phyloP scores from a whole-genome alignment of 495 filamentous ascomycete species.

The Aspergillus bertholletiae region DNA sequence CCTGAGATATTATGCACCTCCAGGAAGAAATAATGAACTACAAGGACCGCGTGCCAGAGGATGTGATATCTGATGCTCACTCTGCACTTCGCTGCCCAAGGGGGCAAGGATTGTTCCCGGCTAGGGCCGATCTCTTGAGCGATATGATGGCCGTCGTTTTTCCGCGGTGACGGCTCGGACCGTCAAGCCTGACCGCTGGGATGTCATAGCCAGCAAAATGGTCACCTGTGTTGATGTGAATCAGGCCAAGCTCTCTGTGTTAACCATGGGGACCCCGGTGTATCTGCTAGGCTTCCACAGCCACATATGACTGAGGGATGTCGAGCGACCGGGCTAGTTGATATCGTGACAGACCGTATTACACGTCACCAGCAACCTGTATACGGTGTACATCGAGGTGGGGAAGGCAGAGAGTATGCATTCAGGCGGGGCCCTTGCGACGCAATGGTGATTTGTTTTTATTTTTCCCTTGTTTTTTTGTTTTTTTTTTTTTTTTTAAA shows the following conservation, averaged over 20 bases:
- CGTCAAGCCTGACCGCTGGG: slow-evolving; percentile 17
- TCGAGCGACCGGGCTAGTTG: slow-evolving; percentile 21
- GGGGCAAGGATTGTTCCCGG: slow-evolving; percentile 16
- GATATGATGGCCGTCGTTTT: slow-evolving; percentile 11
- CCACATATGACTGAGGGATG: slow-evolving; percentile 16
- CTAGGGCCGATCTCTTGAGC: slow-evolving; percentile 15
- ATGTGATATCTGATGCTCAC: slow-evolving; percentile 12
- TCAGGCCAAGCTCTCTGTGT: slow-evolving; percentile 11
- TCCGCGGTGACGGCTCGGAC: slow-evolving; percentile 21
- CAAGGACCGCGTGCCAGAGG: background rate
- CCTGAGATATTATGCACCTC: slow-evolving; percentile 1
- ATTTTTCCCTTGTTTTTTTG: background rate
- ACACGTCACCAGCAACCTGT: slow-evolving; percentile 23
- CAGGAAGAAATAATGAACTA: background rate
- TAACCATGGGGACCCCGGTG: slow-evolving; percentile 10
- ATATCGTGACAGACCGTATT: slow-evolving; percentile 23
- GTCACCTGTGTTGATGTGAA: slow-evolving; percentile 13
- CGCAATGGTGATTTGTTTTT: slow-evolving; percentile 4
- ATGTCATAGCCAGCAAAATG: slow-evolving; percentile 15
- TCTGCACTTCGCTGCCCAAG: slow-evolving; percentile 25
- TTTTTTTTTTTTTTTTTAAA: background rate
- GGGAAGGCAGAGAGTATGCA: slow-evolving; percentile 14
- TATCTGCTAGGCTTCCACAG: slow-evolving; percentile 22
- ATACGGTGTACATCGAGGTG: slow-evolving; percentile 16
- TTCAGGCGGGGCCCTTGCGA: slow-evolving; percentile 22